These are phyloP conservation scores for Pseudogymnoascus sp. DNA, from an alignment of 2,329 filamentous ascomycete genomes.

Conservation along the genomic window DNA sequence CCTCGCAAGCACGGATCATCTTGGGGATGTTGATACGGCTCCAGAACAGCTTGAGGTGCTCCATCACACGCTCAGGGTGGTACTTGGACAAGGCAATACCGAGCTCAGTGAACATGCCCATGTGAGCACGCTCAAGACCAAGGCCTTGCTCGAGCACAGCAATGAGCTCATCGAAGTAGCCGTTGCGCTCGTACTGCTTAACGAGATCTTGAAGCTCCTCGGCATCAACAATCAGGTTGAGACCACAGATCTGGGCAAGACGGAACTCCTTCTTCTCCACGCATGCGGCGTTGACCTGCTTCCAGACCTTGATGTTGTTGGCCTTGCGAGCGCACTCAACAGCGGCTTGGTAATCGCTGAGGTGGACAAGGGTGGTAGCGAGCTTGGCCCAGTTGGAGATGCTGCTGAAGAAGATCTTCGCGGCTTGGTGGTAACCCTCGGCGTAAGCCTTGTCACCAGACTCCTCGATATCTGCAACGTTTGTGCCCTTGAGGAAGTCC, in stretches of 20 bases:
- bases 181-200: slow-evolving; percentile 92
- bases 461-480: slow-evolving; percentile 91
- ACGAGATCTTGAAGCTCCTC: slow-evolving; percentile 90
- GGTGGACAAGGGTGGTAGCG: slow-evolving; percentile 92
- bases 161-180: slow-evolving; percentile 98
- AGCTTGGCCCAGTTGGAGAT: slow-evolving; percentile 99
- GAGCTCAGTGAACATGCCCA: slow-evolving; percentile 94
- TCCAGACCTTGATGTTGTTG: slow-evolving; percentile 99
- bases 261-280: slow-evolving; percentile 98
- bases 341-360: slow-evolving; percentile 92
- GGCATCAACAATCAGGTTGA: slow-evolving; percentile 95
- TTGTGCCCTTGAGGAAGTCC: slow-evolving; percentile 87
- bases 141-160: slow-evolving; percentile 88
- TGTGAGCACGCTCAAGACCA: slow-evolving; percentile 83
- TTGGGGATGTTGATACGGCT: slow-evolving; percentile 95
- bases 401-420: slow-evolving; percentile 97
- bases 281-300: slow-evolving; percentile 94
- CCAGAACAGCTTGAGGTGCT: slow-evolving; percentile 99
- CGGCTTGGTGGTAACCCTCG: slow-evolving; percentile 88
- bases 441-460: slow-evolving; percentile 97
- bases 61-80: slow-evolving; percentile 92
- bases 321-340: slow-evolving; percentile 97
- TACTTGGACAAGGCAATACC: slow-evolving; percentile 91
- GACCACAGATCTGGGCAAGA: slow-evolving; percentile 94
- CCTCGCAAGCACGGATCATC: slow-evolving; percentile 87